Percentiles rank a stretch among this genome's conserved stretches.
These are phyloP conservation scores for Cocos nucifera DNA, from an alignment of 176 grass and related monocot species.

Conservation along the genomic window DNA sequence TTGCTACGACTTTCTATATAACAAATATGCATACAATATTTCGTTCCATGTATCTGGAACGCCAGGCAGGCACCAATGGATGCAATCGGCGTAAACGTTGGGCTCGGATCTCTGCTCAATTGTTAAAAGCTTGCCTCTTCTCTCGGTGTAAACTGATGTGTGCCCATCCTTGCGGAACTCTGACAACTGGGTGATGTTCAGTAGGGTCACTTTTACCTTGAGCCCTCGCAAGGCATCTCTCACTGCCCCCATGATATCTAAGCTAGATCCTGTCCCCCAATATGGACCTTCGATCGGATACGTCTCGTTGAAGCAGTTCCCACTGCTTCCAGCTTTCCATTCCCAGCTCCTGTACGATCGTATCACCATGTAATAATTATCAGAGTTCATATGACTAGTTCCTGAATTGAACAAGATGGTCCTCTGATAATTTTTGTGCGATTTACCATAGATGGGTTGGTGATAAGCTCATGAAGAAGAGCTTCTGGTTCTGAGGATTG, in stretches of 20 bases:
- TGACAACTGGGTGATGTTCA: slow-evolving; percentile 3
- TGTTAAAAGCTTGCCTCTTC: slow-evolving; percentile 14
- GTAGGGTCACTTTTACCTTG: neutral
- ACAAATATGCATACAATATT: neutral
- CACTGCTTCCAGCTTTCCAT: too few species aligned
- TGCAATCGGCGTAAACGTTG: slow-evolving; percentile 3
- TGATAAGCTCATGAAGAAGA: slow-evolving; percentile 15
- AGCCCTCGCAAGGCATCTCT: neutral
- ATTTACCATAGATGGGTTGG: slow-evolving; percentile 15
- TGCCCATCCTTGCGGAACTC: slow-evolving; percentile 9
- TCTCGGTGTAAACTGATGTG: slow-evolving; percentile 9
- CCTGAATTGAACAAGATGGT: too few species aligned
- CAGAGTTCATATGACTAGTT: too few species aligned
- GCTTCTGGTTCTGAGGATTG: slow-evolving; percentile 1
- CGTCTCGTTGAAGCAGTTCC: too few species aligned
- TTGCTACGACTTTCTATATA: too few species aligned
- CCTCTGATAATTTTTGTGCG: too few species aligned
- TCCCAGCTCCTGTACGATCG: too few species aligned
- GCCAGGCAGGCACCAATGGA: slow-evolving; percentile 17
- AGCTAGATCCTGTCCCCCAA: too few species aligned
- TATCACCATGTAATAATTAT: too few species aligned
- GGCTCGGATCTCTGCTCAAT: slow-evolving; percentile 1
- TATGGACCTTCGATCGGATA: too few species aligned
- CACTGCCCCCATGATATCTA: neutral
- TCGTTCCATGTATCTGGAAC: slow-evolving; percentile 22